phyloP scores from a whole-genome alignment of 257 asterid species.

The Solanum rostratum region DNA sequence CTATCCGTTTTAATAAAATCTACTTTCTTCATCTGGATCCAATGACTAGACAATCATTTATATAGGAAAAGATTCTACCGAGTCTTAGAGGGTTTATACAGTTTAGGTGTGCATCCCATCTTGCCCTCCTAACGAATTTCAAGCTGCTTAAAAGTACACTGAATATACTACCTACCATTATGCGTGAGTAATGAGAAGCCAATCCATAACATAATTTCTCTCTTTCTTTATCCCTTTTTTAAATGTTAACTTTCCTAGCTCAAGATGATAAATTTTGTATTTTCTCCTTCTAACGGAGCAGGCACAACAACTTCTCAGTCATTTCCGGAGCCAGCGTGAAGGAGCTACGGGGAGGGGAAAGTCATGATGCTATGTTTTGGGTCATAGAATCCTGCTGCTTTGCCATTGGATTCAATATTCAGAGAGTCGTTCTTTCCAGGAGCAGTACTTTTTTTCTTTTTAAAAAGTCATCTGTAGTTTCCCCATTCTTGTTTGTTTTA shows the following conservation, averaged over 20 bases:
- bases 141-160: not conserved
- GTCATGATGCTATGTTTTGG: slow-evolving; percentile 18
- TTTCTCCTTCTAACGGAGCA: slow-evolving; percentile 18
- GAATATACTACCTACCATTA: not conserved
- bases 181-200: not conserved
- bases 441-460: not conserved
- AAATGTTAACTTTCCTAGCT: not conserved
- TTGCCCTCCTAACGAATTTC: not conserved
- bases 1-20: not conserved
- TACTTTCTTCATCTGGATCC: not conserved
- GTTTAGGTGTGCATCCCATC: not conserved
- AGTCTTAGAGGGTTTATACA: not conserved
- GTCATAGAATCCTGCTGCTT: not conserved
- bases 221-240: not conserved
- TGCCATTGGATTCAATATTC: not conserved
- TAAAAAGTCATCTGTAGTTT: not conserved
- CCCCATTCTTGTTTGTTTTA: not conserved
- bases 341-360: slow-evolving; percentile 44
- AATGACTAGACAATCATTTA: not conserved
- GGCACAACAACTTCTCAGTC: slow-evolving; percentile 97
- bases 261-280: not conserved
- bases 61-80: not conserved
- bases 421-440: not conserved
- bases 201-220: not conserved
- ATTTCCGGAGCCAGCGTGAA: slow-evolving; percentile 88